Base-by-base conservation (phyloP, 2,329 filamentous ascomycete genomes). In the Curvularia sp. region DNA sequence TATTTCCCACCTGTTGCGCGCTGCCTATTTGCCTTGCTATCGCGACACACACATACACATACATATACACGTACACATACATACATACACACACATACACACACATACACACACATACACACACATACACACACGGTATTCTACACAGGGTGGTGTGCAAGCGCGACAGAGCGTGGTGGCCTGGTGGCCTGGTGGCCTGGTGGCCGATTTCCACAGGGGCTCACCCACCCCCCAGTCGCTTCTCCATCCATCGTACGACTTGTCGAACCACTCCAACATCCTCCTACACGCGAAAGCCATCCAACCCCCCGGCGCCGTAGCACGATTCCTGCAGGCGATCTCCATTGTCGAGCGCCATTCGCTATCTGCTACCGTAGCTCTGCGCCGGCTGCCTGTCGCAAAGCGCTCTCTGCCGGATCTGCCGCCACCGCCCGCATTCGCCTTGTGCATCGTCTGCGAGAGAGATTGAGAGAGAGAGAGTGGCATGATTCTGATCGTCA, bases 401-500 rank as follows among this genome's bases (percentile, higher is more conserved):
- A 21, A 50, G 32, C 32, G 47, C 36, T 12, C 19, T 49, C 41
- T 39, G 41, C 36, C 48, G 41, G 41, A 46, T 52, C 55, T 41
- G 39, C 48, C 54, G 54, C 49, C 42, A 15, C 48, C 32, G 48
- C 48, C 48, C 48, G 48, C 42, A 42, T 34, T 47, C 49, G 49
- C 49, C 39, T 49, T 39, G 55, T 49, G 51, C 51, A 51, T 54
- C 49, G 15, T 42, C 39, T 34, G 43, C 7, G 43, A 38, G 30
- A 47, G 36, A 7, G 41, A n/a, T n/a, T n/a, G n/a, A n/a, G 21
- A 15, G 3, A 48, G 52, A 41, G 32, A 50, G 57, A 51, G 59
- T 55, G 61, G 59, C 63, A 60, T 66, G 59, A 62, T 55, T 53
- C 45, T 55, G 50, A 50, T 12, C 19, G 38, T 50, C 50, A 42